Base-by-base conservation (phyloP, 441 rosid genomes). In the Isatis lusitanica region DNA sequence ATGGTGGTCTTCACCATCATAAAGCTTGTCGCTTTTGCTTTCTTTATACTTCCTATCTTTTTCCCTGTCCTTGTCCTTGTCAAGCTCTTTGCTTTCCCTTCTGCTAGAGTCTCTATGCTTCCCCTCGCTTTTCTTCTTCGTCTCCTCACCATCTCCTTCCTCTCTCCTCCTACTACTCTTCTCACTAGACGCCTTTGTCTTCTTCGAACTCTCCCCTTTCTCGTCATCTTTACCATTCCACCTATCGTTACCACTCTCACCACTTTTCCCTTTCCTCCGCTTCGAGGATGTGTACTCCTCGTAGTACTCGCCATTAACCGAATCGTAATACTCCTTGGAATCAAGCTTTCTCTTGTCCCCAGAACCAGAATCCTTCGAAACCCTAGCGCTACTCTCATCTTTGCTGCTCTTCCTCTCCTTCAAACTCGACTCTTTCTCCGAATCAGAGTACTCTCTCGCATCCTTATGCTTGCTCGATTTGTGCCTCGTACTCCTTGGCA, bases 401-500 rank as follows among this genome's bases (percentile, higher is more conserved):
- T 82, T 85, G 35, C 73, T 86, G 31, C 71, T 83, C 83, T 90
- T 95, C 79, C 73, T 83, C 83, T 90, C 96, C 79, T 87, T 95
- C 72, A 84, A 78, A 56, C 78, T 75, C 40, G 83, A 77, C 43
- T 95, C 97, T 67, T 82, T 90, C 82, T 93, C 98, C 62, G 98
- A 90, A 82, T 93, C 99, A 9, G 97, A 96, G 75, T 85, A 89
- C 11, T 94, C 98, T 75, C 88, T 83, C 9, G 84, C 84, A 69
- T 92, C 98, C 77, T 81, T 83, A 74, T 88, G 94, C 84, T 90
- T 95, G 82, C 97, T 90, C 74, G 98, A 91, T 86, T 90, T 95
- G 83, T 93, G 98, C 79, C 98, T 85, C 35, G 98, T 87, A 82
- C 97, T 88, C 77, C 89, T 79, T 72, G 97, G 88, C 99, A 96